Base-by-base conservation (phyloP, 169 alveolate genomes). In the Plasmodium blacklocki region DNA sequence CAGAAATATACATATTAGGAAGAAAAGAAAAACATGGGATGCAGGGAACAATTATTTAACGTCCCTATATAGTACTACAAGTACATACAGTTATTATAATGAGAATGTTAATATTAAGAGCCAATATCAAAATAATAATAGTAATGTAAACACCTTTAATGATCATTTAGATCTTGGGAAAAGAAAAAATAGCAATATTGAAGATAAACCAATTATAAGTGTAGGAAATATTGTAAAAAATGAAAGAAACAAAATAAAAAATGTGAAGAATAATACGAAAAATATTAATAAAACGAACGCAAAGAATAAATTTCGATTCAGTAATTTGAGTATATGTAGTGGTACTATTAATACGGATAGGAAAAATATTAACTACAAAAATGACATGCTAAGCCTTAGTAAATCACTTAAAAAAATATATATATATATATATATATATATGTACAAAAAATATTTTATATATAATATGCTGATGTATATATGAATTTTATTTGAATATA, bases 1-100 rank as follows among this genome's bases (percentile, higher is more conserved):
- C 29, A 67, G 19, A n/a, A 68, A 8, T 14, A 56, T 59, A 18
- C 39, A 29, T 29, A 70, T 0, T 19, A 47, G 68, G n/a, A 83
- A 70, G 71, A 83, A 63, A 58, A 68, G 86, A 58, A 83, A 70
- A 18, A 83, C 91, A 9, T 83, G 86, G 86, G 26, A 52, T 21
- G 39, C 68, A 15, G 47, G 50, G 43, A 74, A 70, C 1, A 47
- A 50, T 50, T 2, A 50, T 14, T 43, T 64, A 19, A 83, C 18
- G 14, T 68, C 39, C 60, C 43, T 18, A 14, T 39, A 58, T 32
- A 54, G 11, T 39, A 18, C 60, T 29, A 14, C 50, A 15, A 49
- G 18, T 58, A n/a, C 86, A 6, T 56, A 19, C 18, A 63, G 63
- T 23, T 26, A 70, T 66, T 45, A 43, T 1, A 15, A 70, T n/a